Base-by-base conservation (phyloP, 371 early-diverging fungal species). In the Smittium mucronatum region DNA sequence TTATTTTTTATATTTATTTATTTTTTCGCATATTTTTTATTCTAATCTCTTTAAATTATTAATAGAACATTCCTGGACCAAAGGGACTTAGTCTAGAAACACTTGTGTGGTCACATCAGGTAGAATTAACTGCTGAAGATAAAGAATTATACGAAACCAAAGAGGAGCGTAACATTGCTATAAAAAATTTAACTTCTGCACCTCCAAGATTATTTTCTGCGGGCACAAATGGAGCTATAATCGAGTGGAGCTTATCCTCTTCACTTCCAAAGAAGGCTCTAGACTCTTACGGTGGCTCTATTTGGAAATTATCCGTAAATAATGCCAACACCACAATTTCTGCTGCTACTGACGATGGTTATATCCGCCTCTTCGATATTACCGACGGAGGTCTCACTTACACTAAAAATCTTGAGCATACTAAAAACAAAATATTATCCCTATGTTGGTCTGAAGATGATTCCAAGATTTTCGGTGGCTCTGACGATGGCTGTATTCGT, bases 341-440 rank as follows among this genome's bases (percentile, higher is more conserved):
- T 29, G 86, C 93, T 33, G 96, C 94, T 21, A 94, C 93, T 73
- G 96, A 94, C 73, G 97, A 97, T 81, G 95, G 95, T 0, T 84
- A 86, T 70, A 86, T 95, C 64, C 84, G 95, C 47, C 75, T 95
- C 33, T 93, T 93, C 71, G 85, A 89, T 74, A 87, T 96, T 70
- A 80, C 86, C 25, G 87, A 90, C 71, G 88, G 83, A 34, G 78
- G 80, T 36, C 75, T 94, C 63, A 81, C 82, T 64, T 89, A 87
- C 71, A 76, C 85, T 70, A 84, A 85, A 34, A 83, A 86, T 57
- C 86, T 91, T 71, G 89, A 90, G 72, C 85, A 84, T 67, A 84
- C 85, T 71, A 84, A 81, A 64, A 87, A 84, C 35, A 87, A 92
- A 64, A 87, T 93, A 34, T 77, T 94, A 60, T 92, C 93, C 0